A percentile compares a stretch with the other conserved stretches of the same genome.
Conservation (phyloP, 257 asterid genomes). For the Misopates orontium region DNA sequence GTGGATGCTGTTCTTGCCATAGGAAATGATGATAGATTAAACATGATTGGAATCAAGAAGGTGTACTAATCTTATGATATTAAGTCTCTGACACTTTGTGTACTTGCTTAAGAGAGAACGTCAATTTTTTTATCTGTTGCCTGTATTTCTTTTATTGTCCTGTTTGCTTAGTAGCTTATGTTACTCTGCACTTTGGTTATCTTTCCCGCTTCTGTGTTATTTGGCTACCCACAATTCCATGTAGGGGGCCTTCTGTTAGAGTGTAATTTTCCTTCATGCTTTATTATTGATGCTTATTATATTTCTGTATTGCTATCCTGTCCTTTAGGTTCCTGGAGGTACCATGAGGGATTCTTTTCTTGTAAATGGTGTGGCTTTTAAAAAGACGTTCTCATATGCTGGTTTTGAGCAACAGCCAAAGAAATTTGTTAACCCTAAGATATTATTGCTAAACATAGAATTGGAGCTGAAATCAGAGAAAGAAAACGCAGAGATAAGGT, state of each 20-base stretch:
- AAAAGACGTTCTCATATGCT: slow-evolving; percentile 98
- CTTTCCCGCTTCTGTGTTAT: no score
- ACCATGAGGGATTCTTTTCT: slow-evolving; percentile 97
- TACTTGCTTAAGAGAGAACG: slow-evolving; percentile 15
- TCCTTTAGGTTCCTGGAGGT: slow-evolving; percentile 94
- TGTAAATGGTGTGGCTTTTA: slow-evolving; percentile 96
- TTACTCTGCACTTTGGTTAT: no score
- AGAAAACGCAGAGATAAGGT: slow-evolving; percentile 99
- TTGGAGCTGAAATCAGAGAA: slow-evolving; percentile 95
- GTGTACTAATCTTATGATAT: slow-evolving; percentile 30
- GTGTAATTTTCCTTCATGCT: background rate
- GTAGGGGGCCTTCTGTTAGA: background rate
- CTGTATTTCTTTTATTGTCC: slow-evolving; percentile 3
- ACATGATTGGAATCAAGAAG: slow-evolving; percentile 98
- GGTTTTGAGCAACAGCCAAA: slow-evolving; percentile 99
- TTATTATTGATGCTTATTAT: slow-evolving; percentile 8
- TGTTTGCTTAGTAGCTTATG: background rate
- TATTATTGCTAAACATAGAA: slow-evolving; percentile 86
- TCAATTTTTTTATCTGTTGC: background rate
- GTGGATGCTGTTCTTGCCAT: slow-evolving; percentile 94
- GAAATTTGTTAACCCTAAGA: slow-evolving; percentile 72
- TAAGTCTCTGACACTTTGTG: slow-evolving; percentile 1
- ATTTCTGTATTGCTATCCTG: slow-evolving; percentile 19
- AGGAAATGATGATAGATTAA: slow-evolving; percentile 85
- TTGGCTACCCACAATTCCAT: no score